phyloP scores from a whole-genome alignment of 2,329 filamentous ascomycete species.

The Tolypocladium sp. region DNA sequence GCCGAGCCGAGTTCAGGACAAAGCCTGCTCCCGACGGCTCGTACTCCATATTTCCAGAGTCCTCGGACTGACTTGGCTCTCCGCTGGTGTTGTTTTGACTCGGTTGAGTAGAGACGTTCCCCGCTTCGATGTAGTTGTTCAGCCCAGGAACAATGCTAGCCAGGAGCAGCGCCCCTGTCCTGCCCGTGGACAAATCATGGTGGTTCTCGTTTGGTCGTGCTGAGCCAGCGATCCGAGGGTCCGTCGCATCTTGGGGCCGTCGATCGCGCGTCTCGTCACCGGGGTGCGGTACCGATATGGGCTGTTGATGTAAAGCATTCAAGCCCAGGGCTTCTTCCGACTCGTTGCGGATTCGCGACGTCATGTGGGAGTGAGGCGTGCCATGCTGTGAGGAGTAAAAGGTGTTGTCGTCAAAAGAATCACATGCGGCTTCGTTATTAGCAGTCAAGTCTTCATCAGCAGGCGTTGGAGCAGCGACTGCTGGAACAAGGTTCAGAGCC shows the following conservation, averaged over 20 bases:
- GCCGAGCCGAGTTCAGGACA: constrained; percentile 7
- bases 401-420: constrained; percentile 86
- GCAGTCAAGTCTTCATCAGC: constrained; percentile 42
- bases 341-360: constrained; percentile 38
- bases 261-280: not conserved
- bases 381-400: constrained; percentile 94
- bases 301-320: constrained; percentile 6
- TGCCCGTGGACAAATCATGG: constrained; percentile 1
- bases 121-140: constrained; percentile 14
- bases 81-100: constrained; percentile 25
- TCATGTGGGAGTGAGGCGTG: constrained; percentile 51
- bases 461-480: constrained; percentile 50
- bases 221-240: not conserved
- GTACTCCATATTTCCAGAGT: constrained; percentile 23
- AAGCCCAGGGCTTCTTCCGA: constrained; percentile 20
- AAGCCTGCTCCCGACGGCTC: constrained; percentile 8
- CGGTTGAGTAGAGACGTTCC: constrained; percentile 5
- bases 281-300: not conserved
- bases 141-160: constrained; percentile 20
- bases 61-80: constrained; percentile 32
- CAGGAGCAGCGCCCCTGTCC: constrained; percentile 3
- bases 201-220: constrained; percentile 4
- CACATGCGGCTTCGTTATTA: constrained; percentile 56
- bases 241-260: not conserved
- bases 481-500: constrained; percentile 63